These are phyloP conservation scores for Babesia caballi DNA, from an alignment of 169 alveolate species.

Conservation along the genomic window DNA sequence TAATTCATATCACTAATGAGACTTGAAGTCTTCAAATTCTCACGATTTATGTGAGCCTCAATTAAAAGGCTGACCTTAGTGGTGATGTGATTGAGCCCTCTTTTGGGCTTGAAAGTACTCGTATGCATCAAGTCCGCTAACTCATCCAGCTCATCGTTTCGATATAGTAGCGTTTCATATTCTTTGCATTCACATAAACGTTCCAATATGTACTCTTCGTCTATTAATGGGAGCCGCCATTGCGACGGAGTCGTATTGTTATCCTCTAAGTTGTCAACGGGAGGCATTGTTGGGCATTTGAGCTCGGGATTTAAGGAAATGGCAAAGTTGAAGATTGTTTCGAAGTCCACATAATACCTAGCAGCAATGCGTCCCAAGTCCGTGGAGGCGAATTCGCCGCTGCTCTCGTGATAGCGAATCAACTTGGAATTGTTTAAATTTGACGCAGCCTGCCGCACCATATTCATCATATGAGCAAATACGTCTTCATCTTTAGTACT, in stretches of 20 bases:
- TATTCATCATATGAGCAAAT: constrained; percentile 45
- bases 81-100: constrained; percentile 59
- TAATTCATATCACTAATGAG: constrained; percentile 90
- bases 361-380: constrained; percentile 87
- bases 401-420: constrained; percentile 60
- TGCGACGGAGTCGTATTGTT: neutral
- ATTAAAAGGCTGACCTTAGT: constrained; percentile 77
- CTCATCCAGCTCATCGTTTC: constrained; percentile 62
- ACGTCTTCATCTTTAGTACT: constrained; percentile 58
- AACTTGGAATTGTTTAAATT: constrained; percentile 69
- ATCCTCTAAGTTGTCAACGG: constrained; percentile 7
- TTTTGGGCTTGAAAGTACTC: constrained; percentile 40
- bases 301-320: constrained; percentile 48
- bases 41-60: constrained; percentile 83
- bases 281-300: neutral
- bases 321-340: constrained; percentile 70
- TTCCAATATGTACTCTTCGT: constrained; percentile 51
- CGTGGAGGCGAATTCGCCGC: constrained; percentile 76
- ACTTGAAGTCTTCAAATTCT: constrained; percentile 82
- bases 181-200: constrained; percentile 57
- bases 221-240: neutral
- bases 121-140: constrained; percentile 23
- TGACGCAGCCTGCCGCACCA: constrained; percentile 64
- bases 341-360: constrained; percentile 82
- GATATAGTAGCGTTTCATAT: constrained; percentile 43